Base-by-base conservation (phyloP, 345 rosid species). In the Lepidium sativum region DNA sequence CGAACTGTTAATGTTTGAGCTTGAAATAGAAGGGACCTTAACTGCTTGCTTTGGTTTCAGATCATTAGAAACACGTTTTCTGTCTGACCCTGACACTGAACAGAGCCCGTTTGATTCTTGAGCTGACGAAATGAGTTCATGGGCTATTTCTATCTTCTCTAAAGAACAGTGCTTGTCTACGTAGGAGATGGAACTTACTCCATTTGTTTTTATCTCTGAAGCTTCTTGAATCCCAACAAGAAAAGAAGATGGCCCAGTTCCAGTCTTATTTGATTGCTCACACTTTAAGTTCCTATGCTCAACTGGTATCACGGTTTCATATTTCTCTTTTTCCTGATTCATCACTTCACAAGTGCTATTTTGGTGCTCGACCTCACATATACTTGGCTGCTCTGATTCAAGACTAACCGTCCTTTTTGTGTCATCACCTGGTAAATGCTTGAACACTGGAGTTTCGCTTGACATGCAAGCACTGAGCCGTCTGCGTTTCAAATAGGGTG, bases 381-480 rank as follows among this genome's bases (percentile, higher is more conserved):
- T 21, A 59, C 49, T 31, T 56, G 13, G 17, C 68, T 65, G 64
- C 59, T 79, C 60, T 60, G 78, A 53, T 41, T 58, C 53, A 12
- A 54, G 54, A 21, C 2, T 4, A 21, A 21, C 25, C 25, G 2
- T 21, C 25, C 25, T 21, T 21, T 21, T 21, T 21, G 25, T 21
- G 2, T 21, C 25, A 21, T 21, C 25, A 21, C 25, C 25, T 38
- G 42, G 6, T 17, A 23, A 21, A 21, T 21, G 48, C 54, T 67
- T 79, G 8, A 6, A 59, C 34, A 73, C 17, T 13, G 63, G 43
- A 21, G 59, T 74, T 50, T 75, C 76, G 7, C 47, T 31, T 18
- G 55, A 72, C 67, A 72, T 21, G 25, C 89, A 80, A 43, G 78
- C 74, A 42, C 79, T 75, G 72, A 87, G 77, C 67, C 82, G 80